Evolutionary conservation across 2,329 filamentous ascomycete species (phyloP), one percentile per base, ranked within the genome.

Genomic region (Aspergillus melleus): DNA sequence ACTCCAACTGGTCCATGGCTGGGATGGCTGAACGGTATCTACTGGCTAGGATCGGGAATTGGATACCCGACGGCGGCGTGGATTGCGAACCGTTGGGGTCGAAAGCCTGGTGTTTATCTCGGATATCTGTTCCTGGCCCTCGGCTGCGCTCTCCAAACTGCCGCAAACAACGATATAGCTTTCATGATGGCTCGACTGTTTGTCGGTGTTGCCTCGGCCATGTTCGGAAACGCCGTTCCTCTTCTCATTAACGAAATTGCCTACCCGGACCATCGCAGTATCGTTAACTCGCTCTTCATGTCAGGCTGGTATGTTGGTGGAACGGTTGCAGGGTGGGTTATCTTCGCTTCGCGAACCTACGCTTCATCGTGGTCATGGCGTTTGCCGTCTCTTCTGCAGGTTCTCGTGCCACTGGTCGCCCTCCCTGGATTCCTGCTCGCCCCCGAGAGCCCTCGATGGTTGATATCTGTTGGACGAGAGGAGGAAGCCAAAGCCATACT

Each of bases 181-280:
- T 78, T 79, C 60, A 61, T 78, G 29, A 55, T 77, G 8, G 70
- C 73, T 6, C 72, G 76, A 3, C 66, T 77, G 26, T 69, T 78
- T 30, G 59, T 80, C 6, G 78, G 78, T 2, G 62, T 72, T 22
- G 72, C 72, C 0, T 69, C 70, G 9, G 75, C 69, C 6, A 70
- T 72, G 55, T 72, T 74, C 22, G 68, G 67, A 10, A 73, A 70
- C 2, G 65, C 70, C 0, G 71, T 71, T 2, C 75, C 76, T 2
- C 61, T 78, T 1, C 65, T 81, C 11, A 74, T 82, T 63, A 79
- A 75, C 24, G 80, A 82, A 61, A 72, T 81, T 24, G 77, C 78
- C 6, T 77, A 81, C 49, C 77, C 77, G 1, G 70, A 69, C 0
- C 76, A 80, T 49, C 72, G 78, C 14, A 70, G 69, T 20, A 68